Conservation (phyloP, 73 alveolate species). For the Tetrahymena thermophila region DNA sequence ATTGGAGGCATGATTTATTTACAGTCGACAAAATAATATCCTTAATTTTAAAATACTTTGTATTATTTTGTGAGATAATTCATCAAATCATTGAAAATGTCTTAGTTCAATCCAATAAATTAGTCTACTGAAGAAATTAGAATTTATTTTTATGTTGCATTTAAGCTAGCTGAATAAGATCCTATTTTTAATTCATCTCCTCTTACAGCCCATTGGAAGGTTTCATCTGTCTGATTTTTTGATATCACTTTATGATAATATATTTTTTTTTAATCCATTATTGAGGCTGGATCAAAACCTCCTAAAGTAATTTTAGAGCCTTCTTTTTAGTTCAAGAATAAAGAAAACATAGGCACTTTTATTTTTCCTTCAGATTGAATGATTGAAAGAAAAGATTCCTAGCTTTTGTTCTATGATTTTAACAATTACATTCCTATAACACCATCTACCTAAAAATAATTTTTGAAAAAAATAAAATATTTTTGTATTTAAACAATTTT, state of each 20-base stretch:
- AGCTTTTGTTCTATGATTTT: background rate
- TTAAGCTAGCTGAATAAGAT: background rate
- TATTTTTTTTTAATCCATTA: too few species aligned
- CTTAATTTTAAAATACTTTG: background rate
- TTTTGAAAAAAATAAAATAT: too few species aligned
- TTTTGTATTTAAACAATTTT: too few species aligned
- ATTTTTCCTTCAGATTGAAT: background rate
- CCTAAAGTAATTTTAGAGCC: background rate
- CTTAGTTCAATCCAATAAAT: background rate
- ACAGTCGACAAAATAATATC: background rate
- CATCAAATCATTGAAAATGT: background rate
- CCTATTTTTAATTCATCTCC: background rate
- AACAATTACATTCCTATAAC: background rate
- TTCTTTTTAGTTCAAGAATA: background rate
- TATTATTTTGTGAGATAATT: too few species aligned
- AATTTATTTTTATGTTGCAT: background rate
- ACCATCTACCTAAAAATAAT: background rate
- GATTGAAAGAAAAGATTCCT: background rate
- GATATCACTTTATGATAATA: background rate
- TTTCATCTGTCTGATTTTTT: background rate
- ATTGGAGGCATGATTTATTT: background rate
- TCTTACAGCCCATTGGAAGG: background rate
- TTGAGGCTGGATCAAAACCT: background rate
- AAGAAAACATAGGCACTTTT: background rate
- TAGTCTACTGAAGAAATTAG: background rate